phyloP scores from a whole-genome alignment of 169 alveolate genomes.

The Plasmodium gaboni region DNA sequence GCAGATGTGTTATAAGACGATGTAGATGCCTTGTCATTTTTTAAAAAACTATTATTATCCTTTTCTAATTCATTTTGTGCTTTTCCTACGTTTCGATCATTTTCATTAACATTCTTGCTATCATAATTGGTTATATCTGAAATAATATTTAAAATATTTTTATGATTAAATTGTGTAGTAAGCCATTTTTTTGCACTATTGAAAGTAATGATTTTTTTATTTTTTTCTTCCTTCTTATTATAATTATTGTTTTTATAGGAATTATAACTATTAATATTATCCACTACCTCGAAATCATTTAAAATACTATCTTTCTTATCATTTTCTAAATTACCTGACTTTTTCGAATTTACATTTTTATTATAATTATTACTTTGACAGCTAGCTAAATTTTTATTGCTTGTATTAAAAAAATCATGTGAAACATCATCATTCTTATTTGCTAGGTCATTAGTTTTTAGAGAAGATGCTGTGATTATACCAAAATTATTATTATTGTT shows the following conservation, averaged over 20 bases:
- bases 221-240: slow-evolving; percentile 54
- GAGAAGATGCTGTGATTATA: background rate
- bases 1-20: too few relatives aligned
- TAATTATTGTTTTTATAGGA: background rate
- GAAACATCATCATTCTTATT: slow-evolving; percentile 2
- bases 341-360: background rate
- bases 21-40: background rate
- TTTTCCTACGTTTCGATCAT: background rate
- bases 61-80: background rate
- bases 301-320: slow-evolving; percentile 3
- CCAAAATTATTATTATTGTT: background rate
- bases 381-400: background rate
- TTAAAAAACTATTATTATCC: background rate
- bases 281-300: slow-evolving; percentile 23
- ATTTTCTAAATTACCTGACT: background rate
- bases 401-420: slow-evolving; percentile 2
- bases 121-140: slow-evolving; percentile 74
- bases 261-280: background rate
- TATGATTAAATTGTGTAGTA: slow-evolving; percentile 62
- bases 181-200: slow-evolving; percentile 73
- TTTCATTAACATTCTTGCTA: background rate
- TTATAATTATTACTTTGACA: slow-evolving; percentile 11
- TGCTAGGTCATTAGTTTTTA: background rate
- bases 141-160: slow-evolving; percentile 60
- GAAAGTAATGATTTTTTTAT: slow-evolving; percentile 51